These are phyloP conservation scores for Cryphonectria nitschkei DNA, from an alignment of 2,329 filamentous ascomycete species.

Conservation along the genomic window DNA sequence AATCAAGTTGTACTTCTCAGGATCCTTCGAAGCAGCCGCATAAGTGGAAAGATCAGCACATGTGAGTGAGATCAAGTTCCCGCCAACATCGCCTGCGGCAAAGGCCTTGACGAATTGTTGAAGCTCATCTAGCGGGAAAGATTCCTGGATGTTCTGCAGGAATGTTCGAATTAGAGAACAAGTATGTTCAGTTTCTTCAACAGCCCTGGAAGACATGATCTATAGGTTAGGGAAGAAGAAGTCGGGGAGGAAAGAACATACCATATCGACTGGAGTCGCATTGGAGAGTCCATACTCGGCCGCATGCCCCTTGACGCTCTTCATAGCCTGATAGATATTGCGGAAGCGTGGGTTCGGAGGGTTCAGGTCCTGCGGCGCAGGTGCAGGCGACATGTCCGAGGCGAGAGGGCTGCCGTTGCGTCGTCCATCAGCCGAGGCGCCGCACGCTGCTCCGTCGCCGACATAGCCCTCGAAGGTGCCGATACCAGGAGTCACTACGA, in stretches of 20 bases:
- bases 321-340: conserved; percentile 31
- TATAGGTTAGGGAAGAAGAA: too few relatives aligned
- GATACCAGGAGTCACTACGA: conserved; percentile 30
- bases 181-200: neutral
- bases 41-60: conserved; percentile 33
- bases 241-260: neutral
- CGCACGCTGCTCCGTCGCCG: conserved; percentile 30
- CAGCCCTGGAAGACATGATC: too few relatives aligned
- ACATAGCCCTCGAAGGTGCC: conserved; percentile 34
- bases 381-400: conserved; percentile 32
- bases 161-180: neutral
- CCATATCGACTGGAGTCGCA: conserved; percentile 33
- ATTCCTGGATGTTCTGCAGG: conserved; percentile 31
- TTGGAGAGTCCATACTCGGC: conserved; percentile 31
- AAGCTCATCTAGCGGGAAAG: conserved; percentile 30
- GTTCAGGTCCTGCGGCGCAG: conserved; percentile 29
- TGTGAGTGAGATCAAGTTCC: conserved; percentile 32
- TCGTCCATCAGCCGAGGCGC: conserved; percentile 33
- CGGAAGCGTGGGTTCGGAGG: conserved; percentile 24
- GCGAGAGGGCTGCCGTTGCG: conserved; percentile 32
- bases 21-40: conserved; percentile 28
- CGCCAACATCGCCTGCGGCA: conserved; percentile 30
- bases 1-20: conserved; percentile 32
- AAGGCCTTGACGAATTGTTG: conserved; percentile 28
- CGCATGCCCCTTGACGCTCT: conserved; percentile 19